phyloP scores from a whole-genome alignment of 140 eudicot species.

The Erigeron philadelphicus region DNA sequence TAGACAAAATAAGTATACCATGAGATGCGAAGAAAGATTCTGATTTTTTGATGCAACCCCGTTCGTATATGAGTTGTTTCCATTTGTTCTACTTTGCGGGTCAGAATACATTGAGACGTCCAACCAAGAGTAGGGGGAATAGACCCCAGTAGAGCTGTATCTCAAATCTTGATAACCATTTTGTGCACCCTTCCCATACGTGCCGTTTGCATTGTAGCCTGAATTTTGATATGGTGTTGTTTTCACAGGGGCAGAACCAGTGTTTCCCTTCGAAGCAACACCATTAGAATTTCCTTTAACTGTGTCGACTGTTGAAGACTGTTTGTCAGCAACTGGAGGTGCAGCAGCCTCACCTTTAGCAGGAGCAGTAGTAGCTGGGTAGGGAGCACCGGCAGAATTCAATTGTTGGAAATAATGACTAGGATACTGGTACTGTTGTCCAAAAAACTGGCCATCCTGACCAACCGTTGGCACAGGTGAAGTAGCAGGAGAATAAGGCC shows the following conservation, averaged over 20 bases:
- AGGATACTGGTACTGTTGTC: slow-evolving; percentile 62
- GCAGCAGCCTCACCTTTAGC: slow-evolving; percentile 39
- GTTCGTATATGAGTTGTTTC: slow-evolving; percentile 8
- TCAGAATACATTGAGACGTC: slow-evolving; percentile 39
- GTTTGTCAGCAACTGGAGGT: slow-evolving; percentile 17
- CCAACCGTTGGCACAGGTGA: slow-evolving; percentile 53
- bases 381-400: slow-evolving; percentile 10
- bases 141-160: slow-evolving; percentile 39
- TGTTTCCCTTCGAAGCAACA: slow-evolving; percentile 38
- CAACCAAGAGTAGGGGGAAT: slow-evolving; percentile 53
- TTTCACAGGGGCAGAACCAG: slow-evolving; percentile 32
- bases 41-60: slow-evolving; percentile 43
- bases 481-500: slow-evolving; percentile 46
- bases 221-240: slow-evolving; percentile 39
- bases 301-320: not conserved
- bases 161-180: slow-evolving; percentile 40
- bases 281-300: slow-evolving; percentile 38
- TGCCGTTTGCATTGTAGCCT: slow-evolving; percentile 32
- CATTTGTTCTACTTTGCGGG: slow-evolving; percentile 31
- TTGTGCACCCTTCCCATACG: slow-evolving; percentile 43
- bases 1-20: slow-evolving; percentile 32
- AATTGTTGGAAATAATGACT: slow-evolving; percentile 42
- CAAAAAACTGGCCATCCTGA: not conserved
- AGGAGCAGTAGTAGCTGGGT: not conserved
- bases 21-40: slow-evolving; percentile 29